phyloP scores from a whole-genome alignment of 179 eudicot species.

The Amaranthus tricolor region DNA sequence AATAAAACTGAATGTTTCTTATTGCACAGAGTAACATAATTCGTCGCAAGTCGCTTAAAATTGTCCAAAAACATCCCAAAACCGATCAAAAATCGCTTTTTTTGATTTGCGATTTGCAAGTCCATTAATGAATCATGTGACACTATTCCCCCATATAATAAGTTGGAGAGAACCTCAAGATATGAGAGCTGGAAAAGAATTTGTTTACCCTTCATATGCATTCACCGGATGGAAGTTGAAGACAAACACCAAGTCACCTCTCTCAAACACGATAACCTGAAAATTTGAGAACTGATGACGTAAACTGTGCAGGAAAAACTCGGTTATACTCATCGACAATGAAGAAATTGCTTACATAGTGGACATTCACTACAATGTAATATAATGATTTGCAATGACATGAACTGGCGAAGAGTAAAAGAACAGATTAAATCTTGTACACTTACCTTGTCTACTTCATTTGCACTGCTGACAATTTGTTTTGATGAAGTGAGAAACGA shows the following conservation, averaged over 20 bases:
- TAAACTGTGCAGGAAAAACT: neutral
- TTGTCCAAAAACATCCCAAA: neutral
- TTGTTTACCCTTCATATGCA: conserved; percentile 80
- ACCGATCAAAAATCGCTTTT: too few relatives aligned
- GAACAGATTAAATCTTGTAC: neutral
- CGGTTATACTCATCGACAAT: neutral
- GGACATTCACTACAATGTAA: neutral
- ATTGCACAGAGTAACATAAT: too few relatives aligned
- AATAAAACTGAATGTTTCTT: too few relatives aligned
- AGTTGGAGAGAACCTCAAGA: neutral
- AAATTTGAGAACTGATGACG: conserved; percentile 11
- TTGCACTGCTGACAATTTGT: conserved; percentile 79
- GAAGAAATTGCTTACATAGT: neutral
- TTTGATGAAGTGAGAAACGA: conserved; percentile 75
- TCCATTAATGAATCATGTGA: neutral
- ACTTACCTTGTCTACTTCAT: conserved; percentile 82
- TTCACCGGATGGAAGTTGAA: conserved; percentile 93
- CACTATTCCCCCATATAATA: neutral
- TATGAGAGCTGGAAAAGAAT: neutral
- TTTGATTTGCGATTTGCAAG: neutral
- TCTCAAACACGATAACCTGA: conserved; percentile 96
- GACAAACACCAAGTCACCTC: conserved; percentile 89
- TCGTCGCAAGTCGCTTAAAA: neutral
- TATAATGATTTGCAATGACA: neutral
- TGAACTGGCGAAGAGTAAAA: neutral